Evolutionary conservation across 1,139 yeast genomes (phyloP), one percentile per base, ranked within the genome.

Genomic region (Blastobotrys buckinghamii): DNA sequence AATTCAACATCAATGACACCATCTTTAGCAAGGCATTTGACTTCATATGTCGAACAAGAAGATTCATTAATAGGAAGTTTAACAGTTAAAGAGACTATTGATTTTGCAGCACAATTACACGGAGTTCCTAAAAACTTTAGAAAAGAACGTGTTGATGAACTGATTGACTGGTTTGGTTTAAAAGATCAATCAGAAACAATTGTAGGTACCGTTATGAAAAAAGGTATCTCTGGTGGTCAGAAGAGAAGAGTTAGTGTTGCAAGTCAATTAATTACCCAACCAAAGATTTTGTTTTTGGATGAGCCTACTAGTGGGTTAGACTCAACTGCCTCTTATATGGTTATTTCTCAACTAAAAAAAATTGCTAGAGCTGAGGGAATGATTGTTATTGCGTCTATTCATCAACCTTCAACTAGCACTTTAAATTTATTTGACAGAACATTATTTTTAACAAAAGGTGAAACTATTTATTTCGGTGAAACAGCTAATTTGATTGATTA

Each of bases 21-120:
- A 17, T 12, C 19, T 9, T 34, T 50, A 19, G 73, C 77, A 59
- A 71, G 73, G 54, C 70, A 79, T 61, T 67, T 77, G 38, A 76
- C 79, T 39, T 81, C 81, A 50, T 78, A 76, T 58, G 82, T 77
- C 39, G 81, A 78, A 53, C 82, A 77, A 60, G 81, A 78, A 57
- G 82, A 77, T 65, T 69, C 77, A 50, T 81, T 78, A 59, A 71
- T 76, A 58, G 70, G 76, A 34, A 72, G 74, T 56, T 65, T 73
- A 24, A 76, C 82, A 26, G 82, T 78, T 34, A 67, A 79, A 58
- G 82, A 78, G 59, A 74, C 81, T 2, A 66, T 78, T 47, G 68
- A 70, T 53, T 78, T 77, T 63, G 76, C 81, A 39, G 82, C 82
- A 24, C 68, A 74, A 55, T 69, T 77, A 54, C 64, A 65, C 33